Conservation (phyloP, 805 yeast species). For the Saccharomyces paradoxus region DNA sequence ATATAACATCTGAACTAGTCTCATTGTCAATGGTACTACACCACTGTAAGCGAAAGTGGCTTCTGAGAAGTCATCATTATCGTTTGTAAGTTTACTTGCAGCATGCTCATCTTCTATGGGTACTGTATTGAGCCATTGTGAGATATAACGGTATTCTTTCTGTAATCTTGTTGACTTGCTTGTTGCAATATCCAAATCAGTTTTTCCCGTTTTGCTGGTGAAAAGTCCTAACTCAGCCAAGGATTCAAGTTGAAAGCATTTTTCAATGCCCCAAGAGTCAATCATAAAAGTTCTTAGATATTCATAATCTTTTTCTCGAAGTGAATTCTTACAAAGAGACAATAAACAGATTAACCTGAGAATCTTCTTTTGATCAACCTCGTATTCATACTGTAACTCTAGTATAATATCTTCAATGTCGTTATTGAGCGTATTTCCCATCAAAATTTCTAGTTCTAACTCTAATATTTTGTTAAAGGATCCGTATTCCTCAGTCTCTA, state of each 20-base stretch:
- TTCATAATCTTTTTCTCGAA: conserved; percentile 55
- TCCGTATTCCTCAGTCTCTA: conserved; percentile 26
- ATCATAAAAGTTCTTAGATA: conserved; percentile 46
- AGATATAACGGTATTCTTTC: conserved; percentile 19
- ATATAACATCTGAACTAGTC: conserved; percentile 64
- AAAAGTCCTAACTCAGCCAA: conserved; percentile 17
- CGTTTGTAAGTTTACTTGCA: conserved; percentile 2
- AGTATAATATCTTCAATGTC: conserved; percentile 31
- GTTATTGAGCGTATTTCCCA: conserved; percentile 33
- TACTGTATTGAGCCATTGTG: conserved; percentile 21
- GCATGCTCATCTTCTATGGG: conserved; percentile 17
- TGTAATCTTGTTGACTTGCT: conserved; percentile 5
- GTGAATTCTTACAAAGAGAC: conserved; percentile 58
- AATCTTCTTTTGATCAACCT: conserved; percentile 36
- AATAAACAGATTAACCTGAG: conserved; percentile 50
- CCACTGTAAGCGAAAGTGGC: conserved; percentile 66
- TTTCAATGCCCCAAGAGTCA: conserved; percentile 54
- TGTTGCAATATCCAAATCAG: neutral
- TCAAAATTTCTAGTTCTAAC: conserved; percentile 63
- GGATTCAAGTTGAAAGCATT: conserved; percentile 20
- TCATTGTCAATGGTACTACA: conserved; percentile 63
- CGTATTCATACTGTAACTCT: conserved; percentile 41
- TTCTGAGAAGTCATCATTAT: conserved; percentile 16
- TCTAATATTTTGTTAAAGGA: conserved; percentile 42
- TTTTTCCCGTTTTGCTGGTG: conserved; percentile 9